A percentile compares a stretch with the other conserved stretches of the same genome.
phyloP scores from a whole-genome alignment of 2,329 filamentous ascomycete genomes.

The Acrocalymma vagum region DNA sequence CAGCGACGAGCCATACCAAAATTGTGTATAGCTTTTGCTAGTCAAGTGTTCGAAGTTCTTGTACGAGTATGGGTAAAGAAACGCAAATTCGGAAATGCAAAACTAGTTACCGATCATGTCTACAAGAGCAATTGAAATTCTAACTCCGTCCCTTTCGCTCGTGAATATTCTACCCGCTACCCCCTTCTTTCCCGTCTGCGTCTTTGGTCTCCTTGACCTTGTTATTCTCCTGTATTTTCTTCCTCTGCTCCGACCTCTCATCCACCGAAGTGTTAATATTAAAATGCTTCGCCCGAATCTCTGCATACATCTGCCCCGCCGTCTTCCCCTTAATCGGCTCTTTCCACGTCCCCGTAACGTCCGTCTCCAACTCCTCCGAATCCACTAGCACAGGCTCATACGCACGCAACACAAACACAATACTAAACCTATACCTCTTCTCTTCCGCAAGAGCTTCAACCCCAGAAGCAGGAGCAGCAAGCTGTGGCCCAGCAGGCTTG shows the following conservation, averaged over 20 bases:
- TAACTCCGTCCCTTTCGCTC: too few species aligned
- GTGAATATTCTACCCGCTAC: too few species aligned
- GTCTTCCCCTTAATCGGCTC: constrained; percentile 32
- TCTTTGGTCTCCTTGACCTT: neutral
- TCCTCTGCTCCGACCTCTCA: constrained; percentile 43
- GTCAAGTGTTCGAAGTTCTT: too few species aligned
- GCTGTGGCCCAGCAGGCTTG: neutral
- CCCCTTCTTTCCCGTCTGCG: neutral
- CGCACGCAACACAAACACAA: constrained; percentile 48
- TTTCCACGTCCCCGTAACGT: constrained; percentile 37
- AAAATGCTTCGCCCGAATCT: constrained; percentile 41
- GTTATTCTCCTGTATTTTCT: constrained; percentile 14
- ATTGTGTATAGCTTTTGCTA: too few species aligned
- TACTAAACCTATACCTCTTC: constrained; percentile 39
- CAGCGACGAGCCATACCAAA: too few species aligned
- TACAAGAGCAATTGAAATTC: too few species aligned
- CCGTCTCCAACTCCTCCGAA: constrained; percentile 34
- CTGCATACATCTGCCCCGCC: constrained; percentile 40
- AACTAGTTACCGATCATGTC: too few species aligned
- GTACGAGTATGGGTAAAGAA: too few species aligned
- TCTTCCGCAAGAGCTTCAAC: constrained; percentile 1
- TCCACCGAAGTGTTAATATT: constrained; percentile 46
- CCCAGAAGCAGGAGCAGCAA: neutral
- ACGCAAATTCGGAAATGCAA: too few species aligned
- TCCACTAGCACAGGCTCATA: constrained; percentile 37